Conservation (phyloP, 2,329 filamentous ascomycete genomes). For the Beauveria sp. region DNA sequence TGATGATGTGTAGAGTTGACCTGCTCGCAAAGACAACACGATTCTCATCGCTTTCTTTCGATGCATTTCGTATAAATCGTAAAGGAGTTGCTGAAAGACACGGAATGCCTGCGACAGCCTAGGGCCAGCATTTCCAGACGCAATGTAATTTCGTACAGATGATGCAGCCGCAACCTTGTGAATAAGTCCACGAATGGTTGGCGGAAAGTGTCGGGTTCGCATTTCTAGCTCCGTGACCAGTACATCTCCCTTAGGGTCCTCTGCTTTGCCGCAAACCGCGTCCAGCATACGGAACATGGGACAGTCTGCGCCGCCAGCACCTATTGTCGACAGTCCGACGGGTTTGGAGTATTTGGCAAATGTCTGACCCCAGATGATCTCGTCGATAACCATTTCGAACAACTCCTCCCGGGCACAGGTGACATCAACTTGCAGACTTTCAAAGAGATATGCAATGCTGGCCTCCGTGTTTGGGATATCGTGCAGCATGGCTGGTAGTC, state of each 20-base stretch:
- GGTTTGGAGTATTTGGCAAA: conserved; percentile 4
- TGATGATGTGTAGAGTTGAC: neutral
- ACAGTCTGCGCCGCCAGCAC: conserved; percentile 3
- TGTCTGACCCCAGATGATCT: neutral
- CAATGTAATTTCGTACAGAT: neutral
- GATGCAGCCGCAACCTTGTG: neutral
- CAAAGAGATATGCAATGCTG: neutral
- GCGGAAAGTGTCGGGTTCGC: neutral
- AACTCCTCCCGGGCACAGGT: neutral
- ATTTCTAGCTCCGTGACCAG: neutral
- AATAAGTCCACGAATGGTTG: neutral
- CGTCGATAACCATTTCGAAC: neutral
- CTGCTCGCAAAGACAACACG: neutral
- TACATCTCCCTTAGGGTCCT: neutral
- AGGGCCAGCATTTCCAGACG: neutral
- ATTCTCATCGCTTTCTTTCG: conserved; percentile 1
- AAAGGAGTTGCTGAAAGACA: neutral
- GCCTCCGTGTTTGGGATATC: neutral
- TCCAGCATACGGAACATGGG: conserved; percentile 2
- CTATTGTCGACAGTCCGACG: neutral
- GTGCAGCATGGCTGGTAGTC: neutral
- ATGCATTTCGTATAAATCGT: conserved; percentile 3
- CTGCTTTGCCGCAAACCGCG: conserved; percentile 1
- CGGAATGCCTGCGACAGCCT: neutral
- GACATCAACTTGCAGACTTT: neutral